Evolutionary conservation across 2,329 filamentous ascomycete species (phyloP).

Genomic region (Proliferodiscus dingleyae): DNA sequence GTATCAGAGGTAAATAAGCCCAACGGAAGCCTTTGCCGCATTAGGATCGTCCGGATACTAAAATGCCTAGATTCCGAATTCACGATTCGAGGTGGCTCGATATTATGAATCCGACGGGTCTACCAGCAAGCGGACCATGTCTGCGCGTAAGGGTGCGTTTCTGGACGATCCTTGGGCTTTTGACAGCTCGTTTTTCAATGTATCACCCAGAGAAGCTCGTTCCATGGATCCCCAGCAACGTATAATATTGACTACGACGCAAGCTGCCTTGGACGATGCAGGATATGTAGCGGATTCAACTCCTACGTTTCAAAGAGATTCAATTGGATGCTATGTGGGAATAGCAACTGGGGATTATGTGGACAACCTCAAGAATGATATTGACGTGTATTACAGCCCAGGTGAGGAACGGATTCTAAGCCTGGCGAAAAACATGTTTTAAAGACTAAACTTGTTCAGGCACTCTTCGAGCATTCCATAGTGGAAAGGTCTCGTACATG

Average conservation of each 20-base stretch:
- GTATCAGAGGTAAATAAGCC: not conserved
- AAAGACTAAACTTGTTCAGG: not conserved
- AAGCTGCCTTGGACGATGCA: constrained; percentile 22
- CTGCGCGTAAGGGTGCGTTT: not conserved
- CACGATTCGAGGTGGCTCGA: not conserved
- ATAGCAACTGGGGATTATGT: constrained; percentile 1
- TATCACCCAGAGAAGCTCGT: constrained; percentile 20
- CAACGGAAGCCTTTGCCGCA: no score
- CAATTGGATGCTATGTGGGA: constrained; percentile 4
- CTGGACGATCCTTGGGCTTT: not conserved
- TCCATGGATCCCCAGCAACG: constrained; percentile 28
- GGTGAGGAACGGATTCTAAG: no score
- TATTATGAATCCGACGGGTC: not conserved
- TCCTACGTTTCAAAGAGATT: not conserved
- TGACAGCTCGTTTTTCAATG: constrained; percentile 22
- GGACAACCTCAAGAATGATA: not conserved
- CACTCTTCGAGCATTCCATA: constrained; percentile 13
- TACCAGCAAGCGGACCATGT: not conserved
- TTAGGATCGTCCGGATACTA: no score
- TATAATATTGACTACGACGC: constrained; percentile 18
- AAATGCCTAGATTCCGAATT: not conserved
- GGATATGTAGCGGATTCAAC: constrained; percentile 9
- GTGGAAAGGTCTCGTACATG: constrained; percentile 26
- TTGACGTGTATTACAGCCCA: constrained; percentile 2
- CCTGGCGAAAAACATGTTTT: no score